Evolutionary conservation across 768 basidiomycete genomes (phyloP), one percentile per base, ranked within the genome.

Genomic region (Pleurotus tuoliensis): DNA sequence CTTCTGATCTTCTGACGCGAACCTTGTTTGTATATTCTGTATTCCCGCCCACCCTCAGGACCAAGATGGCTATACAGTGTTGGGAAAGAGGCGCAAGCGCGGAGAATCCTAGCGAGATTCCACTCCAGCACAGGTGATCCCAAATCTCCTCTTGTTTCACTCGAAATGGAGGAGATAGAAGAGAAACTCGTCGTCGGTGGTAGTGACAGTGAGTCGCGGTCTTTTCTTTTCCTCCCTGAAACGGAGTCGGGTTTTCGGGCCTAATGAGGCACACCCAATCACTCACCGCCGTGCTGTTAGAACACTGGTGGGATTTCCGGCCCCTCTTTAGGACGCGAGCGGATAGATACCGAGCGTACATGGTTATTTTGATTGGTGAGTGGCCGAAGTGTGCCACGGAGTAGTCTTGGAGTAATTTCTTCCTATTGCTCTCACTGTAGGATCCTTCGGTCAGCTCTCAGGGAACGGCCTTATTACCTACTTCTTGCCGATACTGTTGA

Each of bases 301-400:
- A 79, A 59, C 65, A 66, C 30, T 82, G 76, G 74, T 84, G 81
- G 81, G 81, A 82, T 63, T 82, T 80, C 70, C 67, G 78, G 40
- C 74, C 76, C 9, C 64, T 82, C 20, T 82, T 83, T 69, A 71
- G 67, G 41, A 78, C 73, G 37, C 66, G 68, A 6, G 75, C 73
- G 7, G 74, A 77, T 63, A 68, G 80, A 50, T 78, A 78, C 63
- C 70, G 80, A 18, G 72, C 77, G 20, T 76, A 74, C 53, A 77
- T 82, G 74, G 76, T 79, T 47, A 75, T 80, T 54, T 66, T 82
- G 39, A 79, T 81, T 47, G 79, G 77, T 74, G 56, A 38, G 64
- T 58, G n/a, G 1, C 22, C 16, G 13, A 12, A 5, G 3, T 37
- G 25, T 20, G 39, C 16, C 22, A 13, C 38, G 51, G 37, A 41